Base-by-base conservation (phyloP, 2,329 filamentous ascomycete species). In the Fusarium pseudonygamai region DNA sequence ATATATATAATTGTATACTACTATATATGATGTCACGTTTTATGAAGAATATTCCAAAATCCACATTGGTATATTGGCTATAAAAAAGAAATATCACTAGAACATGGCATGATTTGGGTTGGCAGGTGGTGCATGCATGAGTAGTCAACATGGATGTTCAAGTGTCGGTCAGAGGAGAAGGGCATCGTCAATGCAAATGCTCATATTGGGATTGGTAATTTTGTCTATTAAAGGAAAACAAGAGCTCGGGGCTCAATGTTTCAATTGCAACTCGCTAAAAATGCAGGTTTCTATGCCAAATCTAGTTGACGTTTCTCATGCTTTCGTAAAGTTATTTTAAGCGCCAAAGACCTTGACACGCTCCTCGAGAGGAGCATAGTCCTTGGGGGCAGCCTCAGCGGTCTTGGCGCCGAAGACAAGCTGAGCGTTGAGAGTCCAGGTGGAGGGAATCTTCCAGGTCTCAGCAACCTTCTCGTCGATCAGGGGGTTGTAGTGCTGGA, bases 401-500 rank as follows among this genome's bases (percentile, higher is more conserved):
- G 85, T 86, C 60, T 85, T 86, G 71, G 87, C 89, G 73, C 94
- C 94, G 83, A 97, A 96, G 78, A 97, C 94, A 74, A 98, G 86
- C 87, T 97, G 94, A 30, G 93, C 92, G 79, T 92, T 90, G 73
- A 97, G 88, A 79, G 89, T 89, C 94, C 95, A 97, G 77, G 88
- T 87, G 24, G 84, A 79, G 47, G 93, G 92, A 37, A 97, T 77
- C 64, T 87, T 87, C 93, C 93, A 97, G 76, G 90, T 85, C 70
- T 83, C 85, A 49, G 87, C 84, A 60, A 95, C 92, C 84, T 91
- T 90, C 74, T 87, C 86, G 84, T 97, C 93, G 76, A 97, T 90
- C 66, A 97, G 83, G 26, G 94, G 94, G 88, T 94, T 96, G 87
- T 97, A 97, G 86, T 97, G 95, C 87, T 97, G 95, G 60, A 97